Conservation (phyloP, 1,284 basidiomycete species). For the Fomitopsis pinicola region DNA sequence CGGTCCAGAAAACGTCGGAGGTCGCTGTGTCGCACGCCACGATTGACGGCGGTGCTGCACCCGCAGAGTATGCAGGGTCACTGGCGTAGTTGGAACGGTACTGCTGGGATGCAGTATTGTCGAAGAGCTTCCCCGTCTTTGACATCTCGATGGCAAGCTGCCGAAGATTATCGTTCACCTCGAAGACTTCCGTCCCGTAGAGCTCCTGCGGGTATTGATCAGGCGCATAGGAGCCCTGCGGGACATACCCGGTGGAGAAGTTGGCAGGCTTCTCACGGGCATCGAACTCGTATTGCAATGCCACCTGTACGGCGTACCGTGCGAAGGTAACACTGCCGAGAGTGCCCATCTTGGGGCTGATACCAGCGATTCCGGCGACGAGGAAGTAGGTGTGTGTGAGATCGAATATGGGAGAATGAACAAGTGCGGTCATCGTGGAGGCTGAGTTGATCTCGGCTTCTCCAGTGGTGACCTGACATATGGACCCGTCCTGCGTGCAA, state of each 20-base stretch:
- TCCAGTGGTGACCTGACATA: constrained; percentile 38
- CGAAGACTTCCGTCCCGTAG: constrained; percentile 49
- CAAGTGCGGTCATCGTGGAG: constrained; percentile 32
- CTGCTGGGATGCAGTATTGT: constrained; percentile 28
- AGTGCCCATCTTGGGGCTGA: constrained; percentile 38
- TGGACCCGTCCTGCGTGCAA: constrained; percentile 33
- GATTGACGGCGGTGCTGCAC: constrained; percentile 30
- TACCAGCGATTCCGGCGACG: constrained; percentile 43
- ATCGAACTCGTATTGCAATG: constrained; percentile 43
- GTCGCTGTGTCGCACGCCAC: constrained; percentile 37
- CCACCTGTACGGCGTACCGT: constrained; percentile 40
- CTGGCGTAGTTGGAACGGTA: constrained; percentile 33
- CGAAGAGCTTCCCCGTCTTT: constrained; percentile 31
- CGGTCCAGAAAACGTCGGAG: constrained; percentile 42
- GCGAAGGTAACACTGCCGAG: constrained; percentile 41
- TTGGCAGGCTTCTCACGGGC: constrained; percentile 38
- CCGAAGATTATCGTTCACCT: constrained; percentile 43
- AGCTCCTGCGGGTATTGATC: constrained; percentile 27
- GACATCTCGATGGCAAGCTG: constrained; percentile 30
- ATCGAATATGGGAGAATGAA: constrained; percentile 35
- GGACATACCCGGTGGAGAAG: constrained; percentile 41
- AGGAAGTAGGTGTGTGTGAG: constrained; percentile 44
- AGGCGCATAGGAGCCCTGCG: constrained; percentile 31
- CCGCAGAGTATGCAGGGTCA: constrained; percentile 16
- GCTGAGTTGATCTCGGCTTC: constrained; percentile 46